Conservation (phyloP, 106 monocot species). For the Allium fistulosum region DNA sequence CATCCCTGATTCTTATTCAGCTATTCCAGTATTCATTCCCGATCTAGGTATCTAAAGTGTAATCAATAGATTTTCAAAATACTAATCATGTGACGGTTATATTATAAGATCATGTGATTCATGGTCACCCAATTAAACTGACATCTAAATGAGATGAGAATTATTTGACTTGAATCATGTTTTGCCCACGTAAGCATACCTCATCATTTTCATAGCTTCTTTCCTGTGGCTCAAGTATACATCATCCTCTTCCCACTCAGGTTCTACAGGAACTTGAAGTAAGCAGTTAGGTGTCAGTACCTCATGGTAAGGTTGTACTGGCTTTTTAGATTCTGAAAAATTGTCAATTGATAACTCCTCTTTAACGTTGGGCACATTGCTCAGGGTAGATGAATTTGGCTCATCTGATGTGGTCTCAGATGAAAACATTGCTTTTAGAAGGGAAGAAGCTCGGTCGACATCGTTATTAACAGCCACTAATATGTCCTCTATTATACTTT, state of each 20-base stretch:
- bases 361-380: constrained; percentile 2
- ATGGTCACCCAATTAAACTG: too few species aligned
- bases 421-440: constrained; percentile 66
- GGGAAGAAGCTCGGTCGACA: constrained; percentile 37
- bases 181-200: constrained; percentile 25
- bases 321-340: constrained; percentile 1
- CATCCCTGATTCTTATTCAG: too few species aligned
- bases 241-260: constrained; percentile 85
- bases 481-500: constrained; percentile 63
- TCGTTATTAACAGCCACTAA: constrained; percentile 60
- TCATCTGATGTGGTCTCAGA: constrained; percentile 16
- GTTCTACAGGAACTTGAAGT: constrained; percentile 43
- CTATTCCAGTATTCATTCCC: too few species aligned
- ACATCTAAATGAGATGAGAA: too few species aligned
- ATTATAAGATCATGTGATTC: too few species aligned
- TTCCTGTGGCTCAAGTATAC: constrained; percentile 64
- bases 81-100: background rate
- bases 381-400: background rate
- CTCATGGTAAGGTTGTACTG: constrained; percentile 6
- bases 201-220: constrained; percentile 86
- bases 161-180: too few species aligned
- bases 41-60: too few species aligned
- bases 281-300: constrained; percentile 10
- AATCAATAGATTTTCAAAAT: too few species aligned
- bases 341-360: background rate